Base-by-base conservation (phyloP, 23 red algal species). In the Gracilaria gracilis region DNA sequence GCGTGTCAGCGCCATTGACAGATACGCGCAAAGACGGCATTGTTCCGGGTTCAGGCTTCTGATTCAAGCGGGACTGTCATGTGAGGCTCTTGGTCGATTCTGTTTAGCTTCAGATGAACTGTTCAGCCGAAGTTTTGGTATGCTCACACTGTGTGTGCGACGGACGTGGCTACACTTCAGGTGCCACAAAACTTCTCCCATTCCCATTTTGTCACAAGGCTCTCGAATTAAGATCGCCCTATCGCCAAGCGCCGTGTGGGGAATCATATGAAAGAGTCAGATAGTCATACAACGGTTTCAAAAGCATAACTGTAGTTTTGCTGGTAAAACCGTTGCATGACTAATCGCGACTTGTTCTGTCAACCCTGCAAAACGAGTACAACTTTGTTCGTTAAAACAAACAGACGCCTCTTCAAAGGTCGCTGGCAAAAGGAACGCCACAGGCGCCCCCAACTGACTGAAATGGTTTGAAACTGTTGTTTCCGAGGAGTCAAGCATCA, bases 11-110 rank as follows among this genome's bases (percentile, higher is more conserved):
- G 21, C 72, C 72, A 37, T 77, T 77, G 40, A 77, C 27, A 77
- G 40, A 77, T 50, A 77, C 72, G 29, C 72, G 34, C 27, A 77
- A 15, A 77, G 72, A 77, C 25, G 72, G 72, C 72, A 77, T 77
- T 28, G 25, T 35, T 69, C 64, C 33, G 31, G 31, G 38, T 9
- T 15, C 32, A 38, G 12, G 64, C 64, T 34, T 7, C 31, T 28
- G 3, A 24, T 29, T 29, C 59, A 62, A 28, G 29, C 59, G 3
- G 5, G 24, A 19, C 5, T 32, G 59, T 64, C 59, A 64, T 64
- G 59, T 28, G 59, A 64, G 24, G n/a, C 21, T 6, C 59, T 64
- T 31, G 59, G 6, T 64, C 28, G 7, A 1, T 64, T 64, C 59
- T 2, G 59, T 64, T 64, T 1, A 1, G 51, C 51, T 64, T 32